phyloP scores from a whole-genome alignment of 345 rosid genomes.

The Citrus hindsii region DNA sequence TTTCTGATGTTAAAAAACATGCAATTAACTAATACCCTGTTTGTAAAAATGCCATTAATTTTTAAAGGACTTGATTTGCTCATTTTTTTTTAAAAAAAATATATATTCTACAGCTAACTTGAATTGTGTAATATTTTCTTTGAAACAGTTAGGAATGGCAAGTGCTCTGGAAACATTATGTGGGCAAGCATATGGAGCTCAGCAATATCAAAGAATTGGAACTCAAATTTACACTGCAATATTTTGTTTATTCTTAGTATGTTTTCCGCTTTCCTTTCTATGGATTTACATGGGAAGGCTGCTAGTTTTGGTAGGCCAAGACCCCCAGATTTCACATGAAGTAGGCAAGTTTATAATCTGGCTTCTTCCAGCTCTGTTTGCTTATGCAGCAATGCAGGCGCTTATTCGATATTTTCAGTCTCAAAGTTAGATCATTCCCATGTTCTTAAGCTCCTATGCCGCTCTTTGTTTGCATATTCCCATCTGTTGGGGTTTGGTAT shows the following conservation, averaged over 20 bases:
- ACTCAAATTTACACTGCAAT: conserved; percentile 58
- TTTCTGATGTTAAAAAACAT: too few relatives aligned
- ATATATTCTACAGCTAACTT: neutral
- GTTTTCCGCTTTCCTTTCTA: conserved; percentile 45
- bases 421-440: conserved; percentile 52
- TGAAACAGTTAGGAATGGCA: conserved; percentile 65
- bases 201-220: conserved; percentile 54
- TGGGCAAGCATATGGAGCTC: conserved; percentile 84
- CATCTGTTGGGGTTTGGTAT: conserved; percentile 61
- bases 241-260: conserved; percentile 35
- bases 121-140: neutral
- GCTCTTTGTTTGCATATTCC: conserved; percentile 44
- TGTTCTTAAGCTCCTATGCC: conserved; percentile 47
- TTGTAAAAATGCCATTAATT: neutral
- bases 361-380: conserved; percentile 60
- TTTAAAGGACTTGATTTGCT: neutral
- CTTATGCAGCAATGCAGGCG: conserved; percentile 55
- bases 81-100: too few relatives aligned
- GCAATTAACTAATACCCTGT: neutral
- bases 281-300: conserved; percentile 57
- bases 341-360: conserved; percentile 54
- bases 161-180: conserved; percentile 73
- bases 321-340: conserved; percentile 50
- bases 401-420: conserved; percentile 54
- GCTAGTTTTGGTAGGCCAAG: conserved; percentile 55